A percentile compares a stretch with the other conserved stretches of the same genome.
Conservation (phyloP, 495 filamentous ascomycete species). For the Stereocaulon alpinum region DNA sequence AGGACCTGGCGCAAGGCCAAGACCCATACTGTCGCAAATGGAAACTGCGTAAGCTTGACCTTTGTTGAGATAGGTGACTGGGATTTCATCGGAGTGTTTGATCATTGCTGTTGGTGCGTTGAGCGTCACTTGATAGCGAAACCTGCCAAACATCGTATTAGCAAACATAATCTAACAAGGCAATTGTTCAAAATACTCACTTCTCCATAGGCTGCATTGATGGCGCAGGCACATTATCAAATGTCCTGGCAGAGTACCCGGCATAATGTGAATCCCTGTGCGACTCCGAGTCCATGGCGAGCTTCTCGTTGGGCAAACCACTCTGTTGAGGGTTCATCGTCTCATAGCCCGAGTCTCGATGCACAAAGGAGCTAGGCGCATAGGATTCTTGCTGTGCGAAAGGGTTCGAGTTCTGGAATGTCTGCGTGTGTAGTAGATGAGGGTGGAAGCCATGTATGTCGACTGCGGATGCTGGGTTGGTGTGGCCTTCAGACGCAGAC, state of each 20-base stretch:
- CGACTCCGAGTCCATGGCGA: conserved; percentile 33
- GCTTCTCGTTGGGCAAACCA: conserved; percentile 46
- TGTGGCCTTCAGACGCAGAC: conserved; percentile 50
- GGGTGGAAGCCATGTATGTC: conserved; percentile 49
- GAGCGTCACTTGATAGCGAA: conserved; percentile 81
- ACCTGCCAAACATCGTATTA: conserved; percentile 40
- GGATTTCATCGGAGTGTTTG: conserved; percentile 74
- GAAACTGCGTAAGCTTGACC: conserved; percentile 81
- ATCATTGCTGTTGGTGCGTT: conserved; percentile 98
- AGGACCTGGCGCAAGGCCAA: conserved; percentile 28
- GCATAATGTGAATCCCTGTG: conserved; percentile 29
- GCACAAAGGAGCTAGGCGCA: conserved; percentile 70
- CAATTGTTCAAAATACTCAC: conserved; percentile 26
- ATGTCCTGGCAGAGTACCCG: conserved; percentile 25
- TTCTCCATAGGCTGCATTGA: conserved; percentile 35
- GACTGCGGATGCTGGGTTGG: conserved; percentile 43
- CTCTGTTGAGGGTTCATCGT: conserved; percentile 57
- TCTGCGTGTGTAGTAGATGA: conserved; percentile 50
- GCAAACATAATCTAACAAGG: conserved; percentile 29
- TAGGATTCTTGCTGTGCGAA: conserved; percentile 59
- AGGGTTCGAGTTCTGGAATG: conserved; percentile 63
- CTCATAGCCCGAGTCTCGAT: conserved; percentile 66
- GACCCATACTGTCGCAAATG: conserved; percentile 53
- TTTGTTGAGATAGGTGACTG: conserved; percentile 94
- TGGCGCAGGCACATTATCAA: conserved; percentile 29